Conservation (phyloP, 768 basidiomycete species). For the Tubosaeta brunneosetosa region DNA sequence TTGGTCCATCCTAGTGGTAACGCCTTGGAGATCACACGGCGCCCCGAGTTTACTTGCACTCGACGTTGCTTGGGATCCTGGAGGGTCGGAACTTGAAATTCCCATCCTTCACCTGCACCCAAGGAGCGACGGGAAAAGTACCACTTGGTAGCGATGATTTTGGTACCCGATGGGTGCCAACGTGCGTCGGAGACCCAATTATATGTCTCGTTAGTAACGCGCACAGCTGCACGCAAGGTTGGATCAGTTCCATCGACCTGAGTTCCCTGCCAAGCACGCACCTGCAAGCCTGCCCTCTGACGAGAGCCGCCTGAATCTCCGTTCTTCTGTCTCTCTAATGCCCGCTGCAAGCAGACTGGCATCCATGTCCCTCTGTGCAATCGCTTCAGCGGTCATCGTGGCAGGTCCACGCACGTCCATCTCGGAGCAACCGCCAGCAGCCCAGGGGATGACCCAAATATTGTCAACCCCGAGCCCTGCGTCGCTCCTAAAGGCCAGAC, state of each 20-base stretch:
- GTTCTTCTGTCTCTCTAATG: conserved; percentile 44
- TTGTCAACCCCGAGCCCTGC: conserved; percentile 71
- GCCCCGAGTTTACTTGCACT: conserved; percentile 42
- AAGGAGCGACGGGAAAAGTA: conserved; percentile 61
- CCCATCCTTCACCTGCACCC: conserved; percentile 73
- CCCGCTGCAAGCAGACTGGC: conserved; percentile 46
- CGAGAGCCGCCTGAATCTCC: conserved; percentile 45
- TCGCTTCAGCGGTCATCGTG: conserved; percentile 33
- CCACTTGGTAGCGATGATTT: conserved; percentile 74
- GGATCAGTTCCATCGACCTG: conserved; percentile 3
- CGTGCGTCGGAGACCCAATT: conserved; percentile 66
- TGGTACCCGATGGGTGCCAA: conserved; percentile 62
- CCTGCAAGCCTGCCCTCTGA: conserved; percentile 57
- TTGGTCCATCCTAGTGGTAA: conserved; percentile 60
- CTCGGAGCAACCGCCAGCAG: conserved; percentile 46
- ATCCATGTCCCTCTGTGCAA: conserved; percentile 38
- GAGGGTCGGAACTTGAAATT: conserved; percentile 46
- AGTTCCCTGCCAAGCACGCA: conserved; percentile 4
- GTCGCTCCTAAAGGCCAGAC: conserved; percentile 67
- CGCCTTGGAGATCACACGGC: conserved; percentile 49
- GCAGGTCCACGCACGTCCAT: conserved; percentile 48
- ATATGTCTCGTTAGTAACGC: conserved; percentile 71
- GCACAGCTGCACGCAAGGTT: conserved; percentile 29
- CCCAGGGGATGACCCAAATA: conserved; percentile 67
- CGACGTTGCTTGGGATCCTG: conserved; percentile 13